These are phyloP conservation scores for Phylloboletellus chloephorus DNA, from an alignment of 1,284 basidiomycete genomes.

Conservation along the genomic window DNA sequence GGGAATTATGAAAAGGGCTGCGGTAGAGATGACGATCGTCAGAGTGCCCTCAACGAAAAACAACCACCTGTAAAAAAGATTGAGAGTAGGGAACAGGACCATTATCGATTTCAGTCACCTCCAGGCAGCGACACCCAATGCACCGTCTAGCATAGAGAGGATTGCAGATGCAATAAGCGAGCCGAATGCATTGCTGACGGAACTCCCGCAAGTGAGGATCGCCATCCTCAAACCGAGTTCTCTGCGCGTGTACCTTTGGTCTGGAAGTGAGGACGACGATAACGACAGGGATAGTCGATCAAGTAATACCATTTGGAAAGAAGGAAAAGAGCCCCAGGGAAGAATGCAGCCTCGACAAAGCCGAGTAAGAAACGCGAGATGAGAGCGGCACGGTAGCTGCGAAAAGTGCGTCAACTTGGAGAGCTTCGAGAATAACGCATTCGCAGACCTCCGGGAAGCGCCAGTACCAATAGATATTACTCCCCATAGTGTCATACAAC, in stretches of 20 bases:
- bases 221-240: constrained; percentile 71
- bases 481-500: constrained; percentile 70
- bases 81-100: not conserved
- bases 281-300: not conserved
- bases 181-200: constrained; percentile 83
- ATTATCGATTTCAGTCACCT: constrained; percentile 34
- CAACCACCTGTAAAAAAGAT: constrained; percentile 16
- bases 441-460: constrained; percentile 8
- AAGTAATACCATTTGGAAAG: constrained; percentile 30
- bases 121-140: constrained; percentile 70
- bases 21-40: constrained; percentile 43
- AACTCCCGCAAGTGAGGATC: constrained; percentile 63
- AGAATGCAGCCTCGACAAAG: constrained; percentile 66
- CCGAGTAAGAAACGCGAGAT: constrained; percentile 71
- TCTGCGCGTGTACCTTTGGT: constrained; percentile 16
- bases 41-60: constrained; percentile 38
- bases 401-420: not conserved
- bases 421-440: not conserved
- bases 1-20: constrained; percentile 51
- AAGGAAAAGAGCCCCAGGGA: constrained; percentile 54
- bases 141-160: constrained; percentile 64
- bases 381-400: constrained; percentile 42
- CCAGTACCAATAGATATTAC: constrained; percentile 21
- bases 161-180: constrained; percentile 71
- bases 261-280: not conserved